Base-by-base conservation (phyloP, 2,329 filamentous ascomycete species). In the Graphium sp. region DNA sequence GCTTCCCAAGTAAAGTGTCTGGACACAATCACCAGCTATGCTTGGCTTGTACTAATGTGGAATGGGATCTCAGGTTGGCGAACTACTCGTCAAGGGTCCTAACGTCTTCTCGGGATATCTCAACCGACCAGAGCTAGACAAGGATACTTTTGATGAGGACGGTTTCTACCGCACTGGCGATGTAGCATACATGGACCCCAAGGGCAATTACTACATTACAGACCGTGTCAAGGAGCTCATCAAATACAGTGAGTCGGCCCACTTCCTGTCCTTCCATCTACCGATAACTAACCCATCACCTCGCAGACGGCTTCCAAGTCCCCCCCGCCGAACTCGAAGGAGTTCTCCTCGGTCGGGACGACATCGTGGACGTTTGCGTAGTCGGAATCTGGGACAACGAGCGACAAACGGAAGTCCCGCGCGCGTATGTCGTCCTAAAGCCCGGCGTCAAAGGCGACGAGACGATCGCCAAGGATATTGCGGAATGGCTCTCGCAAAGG, bases 121-220 rank as follows among this genome's bases (percentile, higher is more conserved):
- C 39, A 81, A 83, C 42, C 78, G 79, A 32, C 65, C 71, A 0
- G 66, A 76, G 35, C 69, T 74, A 3, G 83, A 81, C 3, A 58
- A 56, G 3, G 73, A 81, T 25, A 73, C 77, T 0, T 71, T 89
- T 35, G 79, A 77, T 3, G 39, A 56, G 0, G 82, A 91, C 37
- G 82, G 82, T 2, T 94, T 74, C 58, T 93, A 92, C 62, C 85
- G 76, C 50, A 93, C 85, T 0, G 85, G 85, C 2, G 85, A 94
- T 42, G 73, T 93, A 16, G 80, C 82, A 4, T 74, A 80, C 37
- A 69, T 80, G 41, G 81, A 92, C 44, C 56, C 64, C 25, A 62
- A 79, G 28, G 79, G 79, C 18, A 81, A 91, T 44, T 81, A 91
- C 42, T 93, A 74, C 56, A 87, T 93, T 46, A 92, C 85, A 1